Evolutionary conservation across 352 stramenopile genomes (phyloP), one percentile per base, ranked within the genome.

Genomic region (Nothophytophthora sp.): DNA sequence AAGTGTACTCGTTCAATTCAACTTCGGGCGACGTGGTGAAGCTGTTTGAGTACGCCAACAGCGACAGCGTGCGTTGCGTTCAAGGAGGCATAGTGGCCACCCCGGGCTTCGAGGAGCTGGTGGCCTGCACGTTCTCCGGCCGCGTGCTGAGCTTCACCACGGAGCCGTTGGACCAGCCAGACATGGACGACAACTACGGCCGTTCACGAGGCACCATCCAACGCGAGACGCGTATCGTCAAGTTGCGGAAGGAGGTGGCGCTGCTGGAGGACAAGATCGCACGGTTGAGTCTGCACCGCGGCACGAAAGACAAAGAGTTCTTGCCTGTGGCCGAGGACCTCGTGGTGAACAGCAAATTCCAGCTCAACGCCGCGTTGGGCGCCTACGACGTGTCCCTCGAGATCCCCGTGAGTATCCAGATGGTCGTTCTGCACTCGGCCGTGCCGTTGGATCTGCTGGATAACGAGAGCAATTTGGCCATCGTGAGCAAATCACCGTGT

Each of bases 131-230:
- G 5, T 96, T 93, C 50, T 89, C 81, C 2, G 86, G 86, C 0
- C 74, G 81, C 29, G 64, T 96, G 0, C 60, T 94, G 34, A 92
- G 77, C 47, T 92, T 94, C 42, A 96, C 79, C 24, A 90, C 86
- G 5, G 83, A 94, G 47, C 81, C 83, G 5, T 70, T 94, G 12
- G 82, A 92, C 28, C 73, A 92, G 28, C 65, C 71, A 1, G 86
- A 93, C 38, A 52, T 50, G 1, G 81, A 90, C 20, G 86, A 96
- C 50, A 70, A 66, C n/a, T 88, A 89, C 32, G 83, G 86, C 5
- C 75, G 86, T 19, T 86, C 83, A 5, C 78, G 84, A 19, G 86
- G 81, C 11, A 90, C 78, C 0, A 70, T 94, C 23, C 84, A 88
- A 27, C 76, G 77, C 10, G 84, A 90, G 55, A 88, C 70, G 3